Evolutionary conservation across 768 basidiomycete species (phyloP), one percentile per base, ranked within the genome.

Genomic region (Wakefieldia striispora): DNA sequence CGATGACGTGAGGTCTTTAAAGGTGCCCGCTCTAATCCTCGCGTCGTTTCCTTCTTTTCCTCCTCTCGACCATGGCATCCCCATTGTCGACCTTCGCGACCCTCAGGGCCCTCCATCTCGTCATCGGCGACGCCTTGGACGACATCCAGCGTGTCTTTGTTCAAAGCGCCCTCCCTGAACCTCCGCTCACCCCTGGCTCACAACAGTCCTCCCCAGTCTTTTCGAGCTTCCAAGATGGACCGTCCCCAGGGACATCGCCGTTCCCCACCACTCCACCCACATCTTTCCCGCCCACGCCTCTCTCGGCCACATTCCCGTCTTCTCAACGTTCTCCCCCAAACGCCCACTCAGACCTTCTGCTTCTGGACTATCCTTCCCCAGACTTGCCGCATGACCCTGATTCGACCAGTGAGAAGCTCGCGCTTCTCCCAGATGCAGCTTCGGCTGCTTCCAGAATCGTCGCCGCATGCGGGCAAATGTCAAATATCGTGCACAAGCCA

Each of bases 391-490:
- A 67, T 56, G 70, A 76, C 36, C 59, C 77, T 9, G 61, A 61
- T 14, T 78, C 81, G 8, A 68, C 68, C 14, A 66, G 77, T 13
- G 85, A 88, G 59, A 65, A 67, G 31, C 73, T 87, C 41, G 80
- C 80, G 0, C 66, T 80, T 24, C 78, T 86, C 55, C 84, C 86
- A 6, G 72, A 68, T 12, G 84, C 84, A 5, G 71, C 76, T 8
- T 71, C 73, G 27, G 85, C 87, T 7, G 80, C 83, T 33, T 79
- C 78, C 48, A 76, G 73, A 52, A 83, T 88, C 39, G 76, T 88
- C 29, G 80, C 86, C 27, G 86, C 87, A 1, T 79, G 82, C 21
- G 84, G 82, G 3, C 88, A 89, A 60, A 68, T 90, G 49, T 70
- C 78, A 10, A 79, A 75, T 6, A 82, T 78, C 19, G 82, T 87